Evolutionary conservation across 176 grass and related monocot genomes (phyloP), one percentile per base, ranked within the genome.

Genomic region (Hordeum vulgare): DNA sequence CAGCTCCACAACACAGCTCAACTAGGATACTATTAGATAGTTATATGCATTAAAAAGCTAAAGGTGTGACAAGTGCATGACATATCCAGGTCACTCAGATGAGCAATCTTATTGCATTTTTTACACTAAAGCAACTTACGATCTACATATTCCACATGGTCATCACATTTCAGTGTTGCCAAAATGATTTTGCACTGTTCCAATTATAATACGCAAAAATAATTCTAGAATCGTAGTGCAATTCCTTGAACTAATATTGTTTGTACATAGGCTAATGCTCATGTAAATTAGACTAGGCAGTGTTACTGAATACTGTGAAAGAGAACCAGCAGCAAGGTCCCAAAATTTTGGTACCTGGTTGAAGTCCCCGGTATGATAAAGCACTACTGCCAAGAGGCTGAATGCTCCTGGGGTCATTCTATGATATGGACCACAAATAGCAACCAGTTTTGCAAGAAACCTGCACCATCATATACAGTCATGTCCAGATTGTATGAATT

Each of bases 321-420:
- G n/a, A n/a, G n/a, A n/a, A n/a, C n/a, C n/a, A n/a, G n/a, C n/a
- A n/a, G n/a, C n/a, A n/a, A n/a, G n/a, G n/a, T n/a, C n/a, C n/a
- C n/a, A n/a, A n/a, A n/a, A n/a, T n/a, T n/a, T n/a, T n/a, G n/a
- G n/a, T n/a, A n/a, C n/a, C n/a, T n/a, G n/a, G n/a, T n/a, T n/a
- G n/a, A n/a, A n/a, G n/a, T n/a, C n/a, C n/a, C n/a, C n/a, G n/a
- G n/a, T n/a, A n/a, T n/a, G n/a, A n/a, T n/a, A n/a, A n/a, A n/a
- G n/a, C n/a, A n/a, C n/a, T 86, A 98, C 96, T 83, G 93, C 96
- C 87, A 98, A 89, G 85, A 98, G 93, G 83, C 96, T 95, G 81
- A 95, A 98, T 77, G 96, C 96, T 86, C 93, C 96, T 78, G 93
- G 93, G 5, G 96, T 98, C 96, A 95, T 98, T 93, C 96, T 86